Percentiles rank a stretch among this genome's conserved stretches.
phyloP scores from a whole-genome alignment of 2,329 filamentous ascomycete species.

The Xylariaceae sp. region DNA sequence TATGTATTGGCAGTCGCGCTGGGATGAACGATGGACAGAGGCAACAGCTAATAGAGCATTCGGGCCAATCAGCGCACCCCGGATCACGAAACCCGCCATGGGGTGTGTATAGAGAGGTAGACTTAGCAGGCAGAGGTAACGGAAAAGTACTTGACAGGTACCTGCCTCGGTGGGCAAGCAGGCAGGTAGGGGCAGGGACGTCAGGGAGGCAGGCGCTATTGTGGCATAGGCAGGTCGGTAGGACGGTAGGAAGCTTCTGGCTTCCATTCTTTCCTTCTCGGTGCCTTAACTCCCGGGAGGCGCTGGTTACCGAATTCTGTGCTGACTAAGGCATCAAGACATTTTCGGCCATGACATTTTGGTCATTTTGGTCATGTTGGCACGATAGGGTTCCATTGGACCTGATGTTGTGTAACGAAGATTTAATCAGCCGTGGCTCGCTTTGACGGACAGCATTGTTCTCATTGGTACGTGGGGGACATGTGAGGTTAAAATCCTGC shows the following conservation, averaged over 20 bases:
- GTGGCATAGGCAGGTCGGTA: neutral
- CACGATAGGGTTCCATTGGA: constrained; percentile 3
- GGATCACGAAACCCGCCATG: constrained; percentile 8
- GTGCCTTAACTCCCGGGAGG: constrained; percentile 7
- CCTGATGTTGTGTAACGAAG: constrained; percentile 5
- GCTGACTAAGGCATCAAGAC: constrained; percentile 9
- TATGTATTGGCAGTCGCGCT: constrained; percentile 6
- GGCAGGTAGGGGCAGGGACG: neutral
- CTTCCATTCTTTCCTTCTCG: neutral
- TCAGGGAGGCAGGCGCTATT: no score
- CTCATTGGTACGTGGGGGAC: constrained; percentile 13
- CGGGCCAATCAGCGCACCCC: constrained; percentile 15
- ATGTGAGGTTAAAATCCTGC: constrained; percentile 8
- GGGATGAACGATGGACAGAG: constrained; percentile 17
- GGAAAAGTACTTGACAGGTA: neutral
- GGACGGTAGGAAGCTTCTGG: neutral
- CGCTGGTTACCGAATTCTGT: constrained; percentile 10
- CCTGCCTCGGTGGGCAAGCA: neutral
- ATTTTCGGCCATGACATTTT: neutral
- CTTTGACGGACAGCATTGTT: neutral
- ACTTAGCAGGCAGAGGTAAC: neutral
- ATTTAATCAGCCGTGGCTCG: constrained; percentile 8
- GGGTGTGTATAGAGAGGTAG: constrained; percentile 5
- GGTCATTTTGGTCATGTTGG: neutral
- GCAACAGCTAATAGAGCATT: constrained; percentile 6